Percentiles rank a stretch among this genome's conserved stretches.
phyloP scores from a whole-genome alignment of 1,139 yeast genomes.

The Suhomyces bolitotheri region DNA sequence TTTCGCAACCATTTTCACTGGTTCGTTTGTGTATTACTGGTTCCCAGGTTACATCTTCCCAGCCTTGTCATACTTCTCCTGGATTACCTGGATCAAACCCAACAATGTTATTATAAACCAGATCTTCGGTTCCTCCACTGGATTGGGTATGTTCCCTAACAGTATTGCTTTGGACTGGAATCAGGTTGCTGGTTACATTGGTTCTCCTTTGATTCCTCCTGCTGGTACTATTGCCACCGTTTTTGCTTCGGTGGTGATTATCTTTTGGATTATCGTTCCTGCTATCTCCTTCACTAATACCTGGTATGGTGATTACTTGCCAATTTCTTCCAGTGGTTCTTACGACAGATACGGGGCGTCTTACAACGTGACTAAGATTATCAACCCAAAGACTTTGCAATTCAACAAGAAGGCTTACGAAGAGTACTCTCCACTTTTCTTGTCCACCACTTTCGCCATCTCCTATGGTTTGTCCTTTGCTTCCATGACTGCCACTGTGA shows the following conservation, averaged over 20 bases:
- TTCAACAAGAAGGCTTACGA: conserved; percentile 52
- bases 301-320: conserved; percentile 47
- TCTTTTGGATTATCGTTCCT: conserved; percentile 46
- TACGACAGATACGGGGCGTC: conserved; percentile 37
- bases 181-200: conserved; percentile 54
- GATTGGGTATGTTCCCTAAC: conserved; percentile 63
- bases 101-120: conserved; percentile 55
- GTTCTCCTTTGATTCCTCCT: conserved; percentile 71
- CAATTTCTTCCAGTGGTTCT: conserved; percentile 42
- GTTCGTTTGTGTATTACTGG: conserved; percentile 41
- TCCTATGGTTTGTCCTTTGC: conserved; percentile 68
- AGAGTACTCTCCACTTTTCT: conserved; percentile 56
- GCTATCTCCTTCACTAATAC: conserved; percentile 44
- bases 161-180: conserved; percentile 43
- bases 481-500: conserved; percentile 55
- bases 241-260: conserved; percentile 29
- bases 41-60: conserved; percentile 41
- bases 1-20: conserved; percentile 29
- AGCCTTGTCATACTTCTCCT: conserved; percentile 25
- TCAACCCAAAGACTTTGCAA: conserved; percentile 37
- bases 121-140: conserved; percentile 59
- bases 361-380: conserved; percentile 43
- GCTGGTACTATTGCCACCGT: conserved; percentile 56
- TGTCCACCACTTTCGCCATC: conserved; percentile 63
- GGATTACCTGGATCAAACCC: conserved; percentile 35